Base-by-base conservation (phyloP, 106 monocot genomes). In the Triglochin maritima region DNA sequence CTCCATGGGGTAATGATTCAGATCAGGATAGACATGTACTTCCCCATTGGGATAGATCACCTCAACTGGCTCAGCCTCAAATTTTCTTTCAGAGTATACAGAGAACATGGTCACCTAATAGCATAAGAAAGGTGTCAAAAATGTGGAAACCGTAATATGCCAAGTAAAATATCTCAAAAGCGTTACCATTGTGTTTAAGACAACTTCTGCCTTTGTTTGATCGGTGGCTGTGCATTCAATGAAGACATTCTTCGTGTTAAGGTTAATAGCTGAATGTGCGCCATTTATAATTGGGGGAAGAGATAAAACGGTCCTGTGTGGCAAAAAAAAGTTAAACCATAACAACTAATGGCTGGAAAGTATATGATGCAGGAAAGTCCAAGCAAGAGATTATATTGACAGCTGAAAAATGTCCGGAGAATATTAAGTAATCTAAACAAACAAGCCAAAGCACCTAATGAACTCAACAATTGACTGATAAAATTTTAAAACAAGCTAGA, bases 221-320 rank as follows among this genome's bases (percentile, higher is more conserved):
- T 98, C 96, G 60, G 91, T 98, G 11, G 91, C 96, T 60, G 96
- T 98, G 62, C 91, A 91, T 74, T 98, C 96, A 72, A 98, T 86
- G 58, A 98, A 84, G 7, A 98, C 82, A 72, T 98, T 98, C 71
- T 81, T 98, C 61, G 96, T 98, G 49, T 46, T 74, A 67, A 92
- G 69, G 46, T 60, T 82, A 60, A 98, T 86, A 49, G 96, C 91
- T 64, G 96, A 91, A 84, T 92, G 96, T 63, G 88, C 88, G 50
- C 91, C 84, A 84, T 98, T 98, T 68, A 98, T 98, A 51, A 98
- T 98, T 54, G 96, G 96, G 47, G 96, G 96, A 59, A 98, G 78
- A 44, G 96, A 98, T 43, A 88, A 51, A 69, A 88, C 87, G 62
- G 87, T 84, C 66, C 87, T 87, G 74, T 29, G 29, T 29, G 67